Percentiles rank a stretch among this genome's conserved stretches.
Conservation (phyloP, 768 basidiomycete species). For the Boletus tomentosulus region DNA sequence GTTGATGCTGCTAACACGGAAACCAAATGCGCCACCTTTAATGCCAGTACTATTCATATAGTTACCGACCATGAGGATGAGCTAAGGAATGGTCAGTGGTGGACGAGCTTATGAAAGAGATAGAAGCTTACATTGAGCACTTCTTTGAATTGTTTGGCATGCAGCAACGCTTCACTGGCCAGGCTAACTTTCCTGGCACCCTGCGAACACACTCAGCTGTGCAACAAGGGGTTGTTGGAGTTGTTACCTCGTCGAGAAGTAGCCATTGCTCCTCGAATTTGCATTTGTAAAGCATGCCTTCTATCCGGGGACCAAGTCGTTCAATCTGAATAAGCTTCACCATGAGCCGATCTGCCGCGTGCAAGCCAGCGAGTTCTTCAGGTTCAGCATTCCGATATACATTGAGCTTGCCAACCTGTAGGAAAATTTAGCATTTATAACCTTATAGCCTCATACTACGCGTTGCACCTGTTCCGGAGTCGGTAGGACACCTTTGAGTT, state of each 20-base stretch:
- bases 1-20: conserved; percentile 96
- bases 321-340: conserved; percentile 95
- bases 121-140: conserved; percentile 64
- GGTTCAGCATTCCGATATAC: conserved; percentile 83
- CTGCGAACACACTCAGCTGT: conserved; percentile 35
- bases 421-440: background rate
- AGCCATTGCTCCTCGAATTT: conserved; percentile 84
- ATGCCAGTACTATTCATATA: conserved; percentile 97
- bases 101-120: background rate
- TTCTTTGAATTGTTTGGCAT: conserved; percentile 87
- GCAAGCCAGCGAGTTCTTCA: conserved; percentile 83
- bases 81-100: conserved; percentile 35
- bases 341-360: conserved; percentile 94
- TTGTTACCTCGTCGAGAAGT: conserved; percentile 70
- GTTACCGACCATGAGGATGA: conserved; percentile 94
- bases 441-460: background rate
- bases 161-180: conserved; percentile 73
- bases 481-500: conserved; percentile 83
- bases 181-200: conserved; percentile 77
- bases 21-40: conserved; percentile 96
- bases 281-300: conserved; percentile 93
- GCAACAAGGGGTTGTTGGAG: background rate
- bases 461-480: conserved; percentile 77
- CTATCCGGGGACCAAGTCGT: conserved; percentile 79
- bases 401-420: conserved; percentile 81